A percentile compares a stretch with the other conserved stretches of the same genome.
phyloP scores from a whole-genome alignment of 345 rosid species.

The Ceriops zippeliana region DNA sequence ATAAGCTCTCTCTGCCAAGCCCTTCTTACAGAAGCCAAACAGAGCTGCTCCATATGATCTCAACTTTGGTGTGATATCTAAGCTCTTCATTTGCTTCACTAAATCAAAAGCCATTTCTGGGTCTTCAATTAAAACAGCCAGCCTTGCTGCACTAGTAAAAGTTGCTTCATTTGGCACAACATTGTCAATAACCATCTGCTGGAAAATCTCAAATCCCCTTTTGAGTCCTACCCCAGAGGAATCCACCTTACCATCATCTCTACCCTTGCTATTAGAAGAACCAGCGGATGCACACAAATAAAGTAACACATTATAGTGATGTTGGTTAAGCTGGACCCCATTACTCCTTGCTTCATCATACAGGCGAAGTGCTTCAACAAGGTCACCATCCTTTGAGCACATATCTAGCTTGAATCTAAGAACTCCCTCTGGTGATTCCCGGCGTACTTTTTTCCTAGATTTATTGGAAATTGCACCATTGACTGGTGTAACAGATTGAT shows the following conservation, averaged over 20 bases:
- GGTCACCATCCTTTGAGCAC: conserved; percentile 63
- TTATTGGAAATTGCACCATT: conserved; percentile 35
- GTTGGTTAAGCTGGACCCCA: conserved; percentile 43
- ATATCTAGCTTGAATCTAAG: conserved; percentile 52
- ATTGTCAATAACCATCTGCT: conserved; percentile 62
- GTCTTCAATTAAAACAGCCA: conserved; percentile 73
- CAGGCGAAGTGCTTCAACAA: conserved; percentile 69
- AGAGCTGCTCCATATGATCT: conserved; percentile 87
- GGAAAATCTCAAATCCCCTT: conserved; percentile 79
- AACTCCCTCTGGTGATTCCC: conserved; percentile 55
- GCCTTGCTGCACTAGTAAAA: conserved; percentile 74
- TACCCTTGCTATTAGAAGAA: conserved; percentile 29
- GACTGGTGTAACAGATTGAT: conserved; percentile 27
- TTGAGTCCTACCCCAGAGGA: conserved; percentile 36
- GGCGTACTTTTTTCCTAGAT: conserved; percentile 44
- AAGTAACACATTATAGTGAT: conserved; percentile 71
- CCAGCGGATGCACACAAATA: conserved; percentile 65
- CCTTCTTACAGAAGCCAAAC: conserved; percentile 68
- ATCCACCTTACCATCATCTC: conserved; percentile 18
- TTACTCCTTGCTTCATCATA: conserved; percentile 67
- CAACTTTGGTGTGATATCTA: conserved; percentile 63
- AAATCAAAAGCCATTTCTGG: conserved; percentile 87
- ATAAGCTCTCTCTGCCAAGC: conserved; percentile 63
- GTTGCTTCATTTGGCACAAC: conserved; percentile 83
- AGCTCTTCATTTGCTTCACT: conserved; percentile 72